phyloP scores from a whole-genome alignment of 1,139 yeast genomes.

The Blastobotrys raffinosifermentans region DNA sequence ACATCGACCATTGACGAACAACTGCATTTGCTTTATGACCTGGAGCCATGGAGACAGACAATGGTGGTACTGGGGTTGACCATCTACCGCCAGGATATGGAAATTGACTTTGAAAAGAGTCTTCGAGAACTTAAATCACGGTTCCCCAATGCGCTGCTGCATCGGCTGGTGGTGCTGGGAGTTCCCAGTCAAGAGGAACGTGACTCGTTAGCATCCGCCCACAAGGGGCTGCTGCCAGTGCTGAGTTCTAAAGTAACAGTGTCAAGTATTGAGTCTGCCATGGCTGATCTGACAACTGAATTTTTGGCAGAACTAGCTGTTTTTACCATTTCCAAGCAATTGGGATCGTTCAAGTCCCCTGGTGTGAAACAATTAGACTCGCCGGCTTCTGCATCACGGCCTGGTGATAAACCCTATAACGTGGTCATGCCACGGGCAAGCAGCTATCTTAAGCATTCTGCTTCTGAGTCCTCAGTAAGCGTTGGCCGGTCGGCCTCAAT shows the following conservation, averaged over 20 bases:
- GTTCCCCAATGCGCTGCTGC: slow-evolving; percentile 59
- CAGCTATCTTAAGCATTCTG: slow-evolving; percentile 9
- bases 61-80: slow-evolving; percentile 55
- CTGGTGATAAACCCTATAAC: slow-evolving; percentile 18
- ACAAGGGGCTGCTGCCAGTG: slow-evolving; percentile 26
- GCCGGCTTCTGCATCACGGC: slow-evolving; percentile 14
- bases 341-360: slow-evolving; percentile 34
- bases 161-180: slow-evolving; percentile 55
- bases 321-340: slow-evolving; percentile 43
- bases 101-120: slow-evolving; percentile 29
- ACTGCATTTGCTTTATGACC: slow-evolving; percentile 65
- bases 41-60: slow-evolving; percentile 77
- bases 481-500: slow-evolving; percentile 10
- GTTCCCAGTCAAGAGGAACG: slow-evolving; percentile 37
- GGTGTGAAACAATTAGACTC: slow-evolving; percentile 28
- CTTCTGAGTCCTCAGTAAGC: slow-evolving; percentile 12
- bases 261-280: slow-evolving; percentile 55
- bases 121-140: slow-evolving; percentile 36
- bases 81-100: slow-evolving; percentile 35
- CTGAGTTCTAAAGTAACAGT: slow-evolving; percentile 26
- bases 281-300: slow-evolving; percentile 66
- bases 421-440: slow-evolving; percentile 12
- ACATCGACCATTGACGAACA: slow-evolving; percentile 50
- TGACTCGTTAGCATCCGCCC: slow-evolving; percentile 1
- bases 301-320: slow-evolving; percentile 60